These are phyloP conservation scores for Fomitopsis serialis DNA, from an alignment of 768 basidiomycete species.

Conservation along the genomic window DNA sequence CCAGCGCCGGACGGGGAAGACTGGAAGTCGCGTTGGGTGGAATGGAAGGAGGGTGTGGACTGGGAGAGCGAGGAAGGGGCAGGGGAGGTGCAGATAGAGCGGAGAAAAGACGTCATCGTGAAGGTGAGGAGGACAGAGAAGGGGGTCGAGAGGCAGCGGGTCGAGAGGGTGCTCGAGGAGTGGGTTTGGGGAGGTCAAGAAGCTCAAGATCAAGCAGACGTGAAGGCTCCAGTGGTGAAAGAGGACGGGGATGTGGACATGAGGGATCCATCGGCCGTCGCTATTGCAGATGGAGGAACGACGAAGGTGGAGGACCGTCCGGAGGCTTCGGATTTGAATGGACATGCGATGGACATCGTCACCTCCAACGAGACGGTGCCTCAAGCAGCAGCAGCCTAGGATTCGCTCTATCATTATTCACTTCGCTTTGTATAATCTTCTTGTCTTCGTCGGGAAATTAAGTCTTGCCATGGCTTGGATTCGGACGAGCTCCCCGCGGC, in stretches of 20 bases:
- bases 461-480: too few species aligned
- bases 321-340: background rate
- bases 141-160: conserved; percentile 65
- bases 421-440: background rate
- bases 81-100: conserved; percentile 33
- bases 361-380: background rate
- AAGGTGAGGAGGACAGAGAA: conserved; percentile 51
- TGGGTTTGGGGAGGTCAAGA: conserved; percentile 47
- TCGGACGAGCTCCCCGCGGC: too few species aligned
- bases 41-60: conserved; percentile 15
- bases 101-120: conserved; percentile 44
- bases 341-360: conserved; percentile 4
- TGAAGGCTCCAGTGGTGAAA: background rate
- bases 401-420: background rate
- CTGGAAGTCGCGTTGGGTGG: conserved; percentile 35
- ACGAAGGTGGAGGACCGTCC: background rate
- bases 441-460: background rate
- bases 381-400: background rate
- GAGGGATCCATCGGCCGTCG: background rate
- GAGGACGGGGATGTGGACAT: background rate
- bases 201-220: background rate
- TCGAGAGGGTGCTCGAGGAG: conserved; percentile 62
- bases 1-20: conserved; percentile 32
- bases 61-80: conserved; percentile 13
- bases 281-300: background rate